phyloP scores from a whole-genome alignment of 2,329 filamentous ascomycete genomes.

The Chaetomiaceae sp. region DNA sequence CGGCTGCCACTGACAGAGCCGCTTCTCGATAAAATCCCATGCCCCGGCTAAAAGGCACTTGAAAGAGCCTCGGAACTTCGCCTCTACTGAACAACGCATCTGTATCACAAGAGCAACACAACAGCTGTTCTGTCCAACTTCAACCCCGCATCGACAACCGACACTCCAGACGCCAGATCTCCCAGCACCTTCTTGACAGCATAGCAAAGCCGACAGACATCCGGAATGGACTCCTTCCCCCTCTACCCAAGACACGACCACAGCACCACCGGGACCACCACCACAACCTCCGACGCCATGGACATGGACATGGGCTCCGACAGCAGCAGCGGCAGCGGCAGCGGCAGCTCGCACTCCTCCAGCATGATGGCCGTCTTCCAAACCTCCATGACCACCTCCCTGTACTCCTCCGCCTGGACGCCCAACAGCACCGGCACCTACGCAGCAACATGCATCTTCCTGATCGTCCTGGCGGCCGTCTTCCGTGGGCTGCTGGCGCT shows the following conservation, averaged over 20 bases:
- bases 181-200: background rate
- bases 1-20: too few species aligned
- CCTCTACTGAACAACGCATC: background rate
- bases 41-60: constrained; percentile 19
- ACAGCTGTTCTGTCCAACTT: background rate
- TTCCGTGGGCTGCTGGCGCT: constrained; percentile 68
- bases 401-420: constrained; percentile 66
- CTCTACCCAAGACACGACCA: constrained; percentile 1
- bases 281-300: background rate
- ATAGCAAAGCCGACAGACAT: too few species aligned
- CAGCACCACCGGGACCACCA: too few species aligned
- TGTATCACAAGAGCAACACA: background rate
- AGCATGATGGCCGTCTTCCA: constrained; percentile 59
- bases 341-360: constrained; percentile 19
- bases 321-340: background rate
- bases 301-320: background rate
- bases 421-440: constrained; percentile 67
- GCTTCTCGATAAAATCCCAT: constrained; percentile 1
- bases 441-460: constrained; percentile 87
- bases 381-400: constrained; percentile 43
- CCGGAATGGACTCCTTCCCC: background rate
- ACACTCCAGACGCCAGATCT: background rate
- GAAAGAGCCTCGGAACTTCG: background rate
- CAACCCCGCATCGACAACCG: background rate
- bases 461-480: constrained; percentile 68